Evolutionary conservation across 352 stramenopile species (phyloP).

Genomic region (Globisporangium recalcitrans): DNA sequence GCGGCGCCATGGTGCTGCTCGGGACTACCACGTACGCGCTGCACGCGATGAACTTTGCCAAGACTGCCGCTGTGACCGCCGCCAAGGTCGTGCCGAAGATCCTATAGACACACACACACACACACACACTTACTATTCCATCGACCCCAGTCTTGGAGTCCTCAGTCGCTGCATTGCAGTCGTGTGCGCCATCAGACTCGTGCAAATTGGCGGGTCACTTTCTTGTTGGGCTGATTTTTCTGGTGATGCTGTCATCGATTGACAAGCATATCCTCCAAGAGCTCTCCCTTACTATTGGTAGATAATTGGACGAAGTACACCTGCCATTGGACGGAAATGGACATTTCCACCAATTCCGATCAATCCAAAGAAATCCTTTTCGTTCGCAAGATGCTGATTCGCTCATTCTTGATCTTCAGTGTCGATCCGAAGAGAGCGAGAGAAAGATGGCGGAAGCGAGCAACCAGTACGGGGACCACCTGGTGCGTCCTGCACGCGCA

Average conservation of each 20-base stretch:
- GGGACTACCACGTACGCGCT: conserved; percentile 89
- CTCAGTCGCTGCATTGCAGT: not conserved
- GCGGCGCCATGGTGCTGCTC: conserved; percentile 93
- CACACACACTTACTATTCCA: no score
- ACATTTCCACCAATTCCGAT: not conserved
- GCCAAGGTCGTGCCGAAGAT: conserved; percentile 34
- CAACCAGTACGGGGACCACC: conserved; percentile 13
- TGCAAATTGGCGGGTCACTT: no score
- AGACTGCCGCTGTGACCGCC: conserved; percentile 26
- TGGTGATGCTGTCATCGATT: not conserved
- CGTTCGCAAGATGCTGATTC: not conserved
- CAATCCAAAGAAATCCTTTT: not conserved
- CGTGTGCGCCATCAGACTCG: not conserved
- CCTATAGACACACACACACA: conserved; percentile 15
- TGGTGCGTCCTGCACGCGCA: conserved; percentile 6
- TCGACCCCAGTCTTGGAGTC: no score
- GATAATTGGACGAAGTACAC: not conserved
- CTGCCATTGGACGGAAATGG: not conserved
- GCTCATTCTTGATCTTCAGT: not conserved
- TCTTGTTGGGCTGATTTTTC: not conserved
- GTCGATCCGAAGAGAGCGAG: not conserved
- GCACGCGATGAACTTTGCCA: conserved; percentile 88
- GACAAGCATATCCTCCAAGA: conserved; percentile 1
- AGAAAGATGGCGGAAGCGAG: not conserved
- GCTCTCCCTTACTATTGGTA: not conserved